A percentile compares a stretch with the other conserved stretches of the same genome.
These are phyloP conservation scores for Centrapalus pauciflorus DNA, from an alignment of 129 eudicot species.

Conservation along the genomic window DNA sequence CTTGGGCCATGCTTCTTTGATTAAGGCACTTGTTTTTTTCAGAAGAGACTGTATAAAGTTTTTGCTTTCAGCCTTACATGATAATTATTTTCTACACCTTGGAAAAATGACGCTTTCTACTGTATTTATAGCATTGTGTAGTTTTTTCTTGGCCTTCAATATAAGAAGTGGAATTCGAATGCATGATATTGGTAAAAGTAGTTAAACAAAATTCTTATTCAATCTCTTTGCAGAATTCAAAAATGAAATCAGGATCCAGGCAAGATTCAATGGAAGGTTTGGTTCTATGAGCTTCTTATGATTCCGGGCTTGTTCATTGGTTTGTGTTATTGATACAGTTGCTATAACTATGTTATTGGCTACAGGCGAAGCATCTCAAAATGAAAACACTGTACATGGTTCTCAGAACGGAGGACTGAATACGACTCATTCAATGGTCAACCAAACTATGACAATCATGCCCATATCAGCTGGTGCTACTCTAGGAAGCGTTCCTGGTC, in stretches of 20 bases:
- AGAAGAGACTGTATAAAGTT: neutral
- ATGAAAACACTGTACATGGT: constrained; percentile 52
- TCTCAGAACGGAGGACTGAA: constrained; percentile 66
- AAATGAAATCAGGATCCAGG: constrained; percentile 55
- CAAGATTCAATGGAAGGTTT: constrained; percentile 75
- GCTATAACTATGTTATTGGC: constrained; percentile 1
- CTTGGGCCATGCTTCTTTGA: neutral
- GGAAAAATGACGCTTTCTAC: neutral
- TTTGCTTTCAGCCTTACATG: neutral
- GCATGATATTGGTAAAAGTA: neutral
- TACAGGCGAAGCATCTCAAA: constrained; percentile 70
- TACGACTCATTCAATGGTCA: constrained; percentile 46
- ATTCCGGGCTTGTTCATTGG: neutral
- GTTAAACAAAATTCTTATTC: neutral
- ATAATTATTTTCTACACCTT: neutral
- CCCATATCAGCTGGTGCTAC: constrained; percentile 51
- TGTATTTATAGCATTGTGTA: neutral
- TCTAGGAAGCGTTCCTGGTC: constrained; percentile 57
- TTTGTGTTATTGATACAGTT: neutral
- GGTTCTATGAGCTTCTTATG: neutral
- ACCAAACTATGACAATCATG: constrained; percentile 47
- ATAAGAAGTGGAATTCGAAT: neutral
- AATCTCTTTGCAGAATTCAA: constrained; percentile 54
- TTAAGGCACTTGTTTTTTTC: neutral
- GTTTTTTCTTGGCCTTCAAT: neutral